Base-by-base conservation (phyloP, 768 basidiomycete genomes). In the Phlebiopsis gigantea region DNA sequence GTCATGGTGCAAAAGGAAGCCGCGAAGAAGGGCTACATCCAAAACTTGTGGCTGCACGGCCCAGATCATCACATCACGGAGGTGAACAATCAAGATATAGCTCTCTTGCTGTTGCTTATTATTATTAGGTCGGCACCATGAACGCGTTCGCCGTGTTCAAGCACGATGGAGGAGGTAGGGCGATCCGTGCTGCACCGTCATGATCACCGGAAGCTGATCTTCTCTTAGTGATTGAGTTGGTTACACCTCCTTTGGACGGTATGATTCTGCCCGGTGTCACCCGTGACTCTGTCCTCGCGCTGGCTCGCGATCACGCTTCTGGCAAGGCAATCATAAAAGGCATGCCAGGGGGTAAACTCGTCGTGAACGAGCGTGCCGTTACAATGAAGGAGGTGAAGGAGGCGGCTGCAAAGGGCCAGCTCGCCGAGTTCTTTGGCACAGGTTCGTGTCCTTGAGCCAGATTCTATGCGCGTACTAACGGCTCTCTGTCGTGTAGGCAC, bases 21-120 rank as follows among this genome's bases (percentile, higher is more conserved):
- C 22, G 85, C 85, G 1, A 71, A 79, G 29, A 74, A 80, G 56
- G 93, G 93, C 15, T 95, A 97, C 68, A 79, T 79, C 15, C 93
- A 96, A 66, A 95, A 93, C 68, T 77, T 96, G 9, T 96, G 93
- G 93, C 75, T 96, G 30, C 82, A 90, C 58, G 93, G 93, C 0
- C 75, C 75, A 1, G 75, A 79, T 50, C 75, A 79, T 60, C 66
- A 75, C 59, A 64, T 80, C 48, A 82, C 79, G 3, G 81, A 80
- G 68, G 75, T 74, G 53, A n/a, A n/a, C n/a, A n/a, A n/a, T n/a
- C n/a, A n/a, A 47, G 65, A 58, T 9, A 7, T 2, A 39, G 0
- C 21, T 22, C 25, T 5, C n/a, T 22, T 34, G 6, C 28, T 25
- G 1, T 12, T 47, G 22, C 26, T 56, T 15, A 41, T n/a, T 42